Evolutionary conservation across 306 rosid species (phyloP).

Genomic region (Astragalus membranaceus): DNA sequence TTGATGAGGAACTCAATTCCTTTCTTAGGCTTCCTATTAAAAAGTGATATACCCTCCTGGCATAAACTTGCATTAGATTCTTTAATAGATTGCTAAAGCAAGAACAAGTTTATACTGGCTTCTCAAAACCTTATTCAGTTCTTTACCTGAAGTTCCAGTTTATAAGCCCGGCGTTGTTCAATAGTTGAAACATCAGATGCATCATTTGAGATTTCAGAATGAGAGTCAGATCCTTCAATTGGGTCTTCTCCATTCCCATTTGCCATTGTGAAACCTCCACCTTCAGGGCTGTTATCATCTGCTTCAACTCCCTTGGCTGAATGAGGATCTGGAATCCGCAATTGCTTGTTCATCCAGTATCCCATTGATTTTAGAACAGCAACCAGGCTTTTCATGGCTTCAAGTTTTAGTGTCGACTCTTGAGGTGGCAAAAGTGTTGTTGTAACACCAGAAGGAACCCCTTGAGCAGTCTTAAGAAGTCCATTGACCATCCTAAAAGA

Average conservation of each 20-base stretch:
- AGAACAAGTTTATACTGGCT: conserved; percentile 11
- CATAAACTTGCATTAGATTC: conserved; percentile 57
- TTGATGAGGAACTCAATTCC: conserved; percentile 96
- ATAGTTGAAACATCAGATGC: conserved; percentile 78
- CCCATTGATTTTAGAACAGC: conserved; percentile 81
- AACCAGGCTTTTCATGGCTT: conserved; percentile 93
- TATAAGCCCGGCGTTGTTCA: conserved; percentile 96
- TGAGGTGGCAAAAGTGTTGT: conserved; percentile 91
- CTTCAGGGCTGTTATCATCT: conserved; percentile 43
- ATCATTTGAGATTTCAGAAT: conserved; percentile 69
- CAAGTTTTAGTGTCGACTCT: conserved; percentile 81
- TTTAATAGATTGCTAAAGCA: conserved; percentile 14
- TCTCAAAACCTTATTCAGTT: conserved; percentile 12
- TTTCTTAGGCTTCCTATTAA: conserved; percentile 90
- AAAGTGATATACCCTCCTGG: conserved; percentile 99
- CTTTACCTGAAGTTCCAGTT: conserved; percentile 96
- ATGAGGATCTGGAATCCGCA: conserved; percentile 84
- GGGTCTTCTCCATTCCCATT: conserved; percentile 80
- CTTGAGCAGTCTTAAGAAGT: conserved; percentile 99
- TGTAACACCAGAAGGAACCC: conserved; percentile 88
- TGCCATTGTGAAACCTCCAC: conserved; percentile 42
- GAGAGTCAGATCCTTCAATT: conserved; percentile 76
- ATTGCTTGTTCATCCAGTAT: conserved; percentile 90
- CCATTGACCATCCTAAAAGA: conserved; percentile 95
- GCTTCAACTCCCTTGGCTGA: conserved; percentile 58